Base-by-base conservation (phyloP, 441 rosid genomes). In the Omphalea diandra region DNA sequence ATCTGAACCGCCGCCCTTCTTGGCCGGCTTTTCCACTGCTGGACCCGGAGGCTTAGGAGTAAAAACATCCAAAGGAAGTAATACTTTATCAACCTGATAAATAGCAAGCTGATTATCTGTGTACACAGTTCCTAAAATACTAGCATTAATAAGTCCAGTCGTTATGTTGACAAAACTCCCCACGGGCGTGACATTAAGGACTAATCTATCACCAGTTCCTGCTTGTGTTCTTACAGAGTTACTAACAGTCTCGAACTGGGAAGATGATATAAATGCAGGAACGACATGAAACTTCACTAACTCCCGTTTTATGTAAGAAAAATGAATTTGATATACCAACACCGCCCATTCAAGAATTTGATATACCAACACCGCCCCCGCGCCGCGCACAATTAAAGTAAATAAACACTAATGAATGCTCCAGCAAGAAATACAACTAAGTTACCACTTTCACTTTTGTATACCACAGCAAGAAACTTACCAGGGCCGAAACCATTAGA, bases 11-110 rank as follows among this genome's bases (percentile, higher is more conserved):
- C 73, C 76, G 77, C 74, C 75, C 80, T 82, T 82, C 79, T 85
- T 76, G 74, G 78, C 79, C 0, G 88, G 24, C 44, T 83, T 83
- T 33, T 61, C 62, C 53, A 26, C 63, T 3, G 77, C 77, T 0
- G 94, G 97, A 3, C 94, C 87, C 0, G 87, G 90, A 46, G 95
- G 86, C 68, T 77, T 81, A 40, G 90, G 82, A 11, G 81, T 85
- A 18, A 93, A 87, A 36, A 90, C 75, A 54, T 86, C 85, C 62
- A 81, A 49, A 35, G 98, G 98, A 60, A 80, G 90, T 68, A 92
- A 83, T 32, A 92, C 97, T 63, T 86, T 60, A 68, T 90, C 96
- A 7, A 92, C 85, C 72, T 87, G 89, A 67, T 88, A 92, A 56
- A 93, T 74, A 1, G 94, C 91, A 5, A 88, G 82, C 73, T 84